Evolutionary conservation across 2,329 filamentous ascomycete genomes (phyloP).

Genomic region (Xylaria multiplex): DNA sequence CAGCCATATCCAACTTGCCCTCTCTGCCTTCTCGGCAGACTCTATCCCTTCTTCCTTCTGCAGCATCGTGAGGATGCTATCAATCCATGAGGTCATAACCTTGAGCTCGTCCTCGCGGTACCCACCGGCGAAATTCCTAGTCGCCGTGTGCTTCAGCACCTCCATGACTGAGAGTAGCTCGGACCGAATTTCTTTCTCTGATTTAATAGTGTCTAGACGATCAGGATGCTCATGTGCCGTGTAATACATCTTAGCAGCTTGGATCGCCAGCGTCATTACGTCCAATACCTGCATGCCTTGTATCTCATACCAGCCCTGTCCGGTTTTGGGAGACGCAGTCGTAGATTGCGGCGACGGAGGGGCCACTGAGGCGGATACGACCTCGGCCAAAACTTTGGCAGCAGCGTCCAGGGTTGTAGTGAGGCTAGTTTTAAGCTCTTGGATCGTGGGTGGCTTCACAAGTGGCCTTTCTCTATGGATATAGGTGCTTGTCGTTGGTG

Average conservation of each 20-base stretch:
- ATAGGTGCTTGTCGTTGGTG: slow-evolving; percentile 97
- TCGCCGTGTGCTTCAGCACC: slow-evolving; percentile 89
- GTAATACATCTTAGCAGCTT: slow-evolving; percentile 95
- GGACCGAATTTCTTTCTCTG: slow-evolving; percentile 83
- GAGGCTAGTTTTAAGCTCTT: slow-evolving; percentile 74
- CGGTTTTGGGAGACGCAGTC: slow-evolving; percentile 47
- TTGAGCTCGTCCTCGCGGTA: slow-evolving; percentile 80
- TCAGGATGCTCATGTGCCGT: slow-evolving; percentile 90
- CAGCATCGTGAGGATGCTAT: slow-evolving; percentile 79
- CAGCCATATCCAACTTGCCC: slow-evolving; percentile 83
- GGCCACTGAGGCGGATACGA: slow-evolving; percentile 49
- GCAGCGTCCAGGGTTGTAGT: slow-evolving; percentile 54
- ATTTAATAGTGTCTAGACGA: slow-evolving; percentile 84
- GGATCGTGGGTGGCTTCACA: slow-evolving; percentile 83
- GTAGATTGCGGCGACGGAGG: slow-evolving; percentile 30
- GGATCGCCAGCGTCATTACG: slow-evolving; percentile 92
- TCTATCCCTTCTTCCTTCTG: slow-evolving; percentile 81
- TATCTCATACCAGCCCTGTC: slow-evolving; percentile 81
- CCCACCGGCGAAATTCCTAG: slow-evolving; percentile 84
- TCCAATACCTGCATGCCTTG: slow-evolving; percentile 94
- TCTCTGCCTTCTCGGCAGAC: slow-evolving; percentile 74
- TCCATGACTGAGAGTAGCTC: slow-evolving; percentile 90
- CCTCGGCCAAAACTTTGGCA: slow-evolving; percentile 73
- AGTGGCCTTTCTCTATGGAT: slow-evolving; percentile 84
- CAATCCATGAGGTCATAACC: slow-evolving; percentile 82